Percentiles rank a stretch among this genome's conserved stretches.
phyloP scores from a whole-genome alignment of 1,139 yeast species.

The Yamadazyma dendronema region DNA sequence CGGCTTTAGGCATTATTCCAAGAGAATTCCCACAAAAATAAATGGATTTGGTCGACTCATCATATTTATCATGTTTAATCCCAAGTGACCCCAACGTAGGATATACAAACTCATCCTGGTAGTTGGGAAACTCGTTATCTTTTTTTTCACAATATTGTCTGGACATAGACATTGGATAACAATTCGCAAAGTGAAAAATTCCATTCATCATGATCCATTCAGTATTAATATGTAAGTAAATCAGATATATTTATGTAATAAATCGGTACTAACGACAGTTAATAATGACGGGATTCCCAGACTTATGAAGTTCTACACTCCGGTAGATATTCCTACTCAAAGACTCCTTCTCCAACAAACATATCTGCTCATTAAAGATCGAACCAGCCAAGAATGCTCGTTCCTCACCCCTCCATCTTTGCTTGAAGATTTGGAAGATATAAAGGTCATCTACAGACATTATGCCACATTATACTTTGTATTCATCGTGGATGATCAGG shows the following conservation, averaged over 20 bases:
- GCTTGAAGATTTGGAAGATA: slow-evolving; percentile 69
- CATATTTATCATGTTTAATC: slow-evolving; percentile 21
- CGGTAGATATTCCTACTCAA: slow-evolving; percentile 78
- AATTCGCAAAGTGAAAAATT: not conserved
- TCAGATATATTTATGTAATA: too few relatives aligned
- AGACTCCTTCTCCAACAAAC: slow-evolving; percentile 72
- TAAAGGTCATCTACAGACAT: slow-evolving; percentile 88
- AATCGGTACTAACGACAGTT: slow-evolving; percentile 50
- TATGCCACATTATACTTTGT: slow-evolving; percentile 95
- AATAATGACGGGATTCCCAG: slow-evolving; percentile 94
- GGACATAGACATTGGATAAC: slow-evolving; percentile 11
- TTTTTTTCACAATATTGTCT: slow-evolving; percentile 21
- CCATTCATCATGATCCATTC: slow-evolving; percentile 71
- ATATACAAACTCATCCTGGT: slow-evolving; percentile 46
- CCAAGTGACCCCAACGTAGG: slow-evolving; percentile 63
- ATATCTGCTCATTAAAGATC: slow-evolving; percentile 61
- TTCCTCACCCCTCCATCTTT: slow-evolving; percentile 79
- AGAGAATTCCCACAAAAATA: slow-evolving; percentile 90
- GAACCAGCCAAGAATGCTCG: slow-evolving; percentile 75
- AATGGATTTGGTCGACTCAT: slow-evolving; percentile 30
- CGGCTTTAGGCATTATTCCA: slow-evolving; percentile 78
- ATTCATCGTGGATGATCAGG: slow-evolving; percentile 93
- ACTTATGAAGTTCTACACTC: slow-evolving; percentile 86
- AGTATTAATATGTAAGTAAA: slow-evolving; percentile 72
- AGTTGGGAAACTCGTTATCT: slow-evolving; percentile 38